Percentiles rank a stretch among this genome's conserved stretches.
Conservation (phyloP, 2,329 filamentous ascomycete species). For the Trichoderma pleuroti region DNA sequence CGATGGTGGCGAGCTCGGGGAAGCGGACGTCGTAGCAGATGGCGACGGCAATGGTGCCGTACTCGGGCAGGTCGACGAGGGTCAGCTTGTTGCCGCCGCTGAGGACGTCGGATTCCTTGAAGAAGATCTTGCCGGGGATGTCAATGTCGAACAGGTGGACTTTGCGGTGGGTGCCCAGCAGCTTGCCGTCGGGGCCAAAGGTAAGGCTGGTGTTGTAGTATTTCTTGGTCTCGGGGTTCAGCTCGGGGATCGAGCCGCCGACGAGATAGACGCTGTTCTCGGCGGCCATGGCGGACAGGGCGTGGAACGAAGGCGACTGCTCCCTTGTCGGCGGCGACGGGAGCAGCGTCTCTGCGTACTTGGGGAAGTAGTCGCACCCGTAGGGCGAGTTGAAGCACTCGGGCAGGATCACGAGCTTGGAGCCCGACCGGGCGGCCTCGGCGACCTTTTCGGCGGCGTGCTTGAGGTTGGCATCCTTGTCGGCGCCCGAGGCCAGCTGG, state of each 20-base stretch:
- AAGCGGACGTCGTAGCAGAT: slow-evolving; percentile 99
- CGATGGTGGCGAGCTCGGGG: slow-evolving; percentile 86
- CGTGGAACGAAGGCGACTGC: slow-evolving; percentile 80
- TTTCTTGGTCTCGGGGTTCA: slow-evolving; percentile 53
- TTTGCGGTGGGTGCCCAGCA: slow-evolving; percentile 88
- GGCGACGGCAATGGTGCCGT: slow-evolving; percentile 80
- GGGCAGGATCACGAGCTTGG: slow-evolving; percentile 84
- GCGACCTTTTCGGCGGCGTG: slow-evolving; percentile 79
- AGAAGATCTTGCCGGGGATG: slow-evolving; percentile 90
- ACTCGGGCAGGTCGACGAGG: slow-evolving; percentile 79
- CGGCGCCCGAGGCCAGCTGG: slow-evolving; percentile 74
- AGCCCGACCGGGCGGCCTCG: slow-evolving; percentile 71
- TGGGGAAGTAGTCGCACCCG: slow-evolving; percentile 82
- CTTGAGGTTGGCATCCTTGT: slow-evolving; percentile 80
- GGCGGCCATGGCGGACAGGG: slow-evolving; percentile 72
- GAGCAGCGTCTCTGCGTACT: slow-evolving; percentile 83
- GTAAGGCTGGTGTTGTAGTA: slow-evolving; percentile 90
- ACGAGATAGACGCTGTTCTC: slow-evolving; percentile 79
- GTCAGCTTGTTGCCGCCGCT: slow-evolving; percentile 82
- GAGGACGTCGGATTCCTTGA: slow-evolving; percentile 86
- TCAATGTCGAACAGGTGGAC: slow-evolving; percentile 97
- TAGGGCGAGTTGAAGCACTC: slow-evolving; percentile 99
- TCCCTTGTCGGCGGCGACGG: slow-evolving; percentile 68
- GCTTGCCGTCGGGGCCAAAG: slow-evolving; percentile 72
- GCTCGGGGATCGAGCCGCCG: slow-evolving; percentile 89